Conservation (phyloP, 2,329 filamentous ascomycete species). For the Xylaria sp. region DNA sequence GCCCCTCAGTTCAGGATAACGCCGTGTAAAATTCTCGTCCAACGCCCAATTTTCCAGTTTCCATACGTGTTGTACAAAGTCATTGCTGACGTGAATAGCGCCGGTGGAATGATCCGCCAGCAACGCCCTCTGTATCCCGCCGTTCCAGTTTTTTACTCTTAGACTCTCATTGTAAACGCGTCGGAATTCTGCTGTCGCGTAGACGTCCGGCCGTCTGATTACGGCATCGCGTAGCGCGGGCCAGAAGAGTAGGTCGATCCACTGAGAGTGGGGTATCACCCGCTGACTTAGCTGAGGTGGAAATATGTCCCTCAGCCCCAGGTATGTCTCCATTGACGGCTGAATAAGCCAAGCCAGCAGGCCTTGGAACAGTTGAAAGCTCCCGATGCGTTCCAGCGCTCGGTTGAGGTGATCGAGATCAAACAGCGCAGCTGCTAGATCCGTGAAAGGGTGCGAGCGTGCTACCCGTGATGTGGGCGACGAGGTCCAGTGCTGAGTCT, state of each 20-base stretch:
- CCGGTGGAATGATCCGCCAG: constrained; percentile 32
- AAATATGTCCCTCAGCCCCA: constrained; percentile 26
- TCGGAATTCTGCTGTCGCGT: constrained; percentile 43
- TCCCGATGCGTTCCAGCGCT: constrained; percentile 38
- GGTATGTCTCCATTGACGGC: constrained; percentile 37
- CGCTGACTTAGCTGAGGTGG: constrained; percentile 35
- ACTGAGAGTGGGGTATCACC: constrained; percentile 34
- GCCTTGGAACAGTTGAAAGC: constrained; percentile 38
- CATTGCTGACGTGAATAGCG: constrained; percentile 31
- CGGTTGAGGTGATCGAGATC: constrained; percentile 34
- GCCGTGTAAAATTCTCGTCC: constrained; percentile 30
- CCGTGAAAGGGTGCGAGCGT: constrained; percentile 34
- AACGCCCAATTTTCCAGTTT: constrained; percentile 33
- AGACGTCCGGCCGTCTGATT: constrained; percentile 40
- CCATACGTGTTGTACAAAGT: constrained; percentile 31
- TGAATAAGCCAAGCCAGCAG: constrained; percentile 37
- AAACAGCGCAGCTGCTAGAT: constrained; percentile 36
- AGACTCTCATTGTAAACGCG: constrained; percentile 39
- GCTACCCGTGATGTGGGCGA: neutral
- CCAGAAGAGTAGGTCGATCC: constrained; percentile 41
- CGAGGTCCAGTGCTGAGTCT: constrained; percentile 20
- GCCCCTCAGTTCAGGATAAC: constrained; percentile 33
- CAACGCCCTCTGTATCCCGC: constrained; percentile 29
- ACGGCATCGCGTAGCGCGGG: constrained; percentile 39
- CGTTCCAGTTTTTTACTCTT: constrained; percentile 41